Conservation (phyloP, 805 yeast species). For the baker's yeast (Saccharomyces cerevisiae) region DNA sequence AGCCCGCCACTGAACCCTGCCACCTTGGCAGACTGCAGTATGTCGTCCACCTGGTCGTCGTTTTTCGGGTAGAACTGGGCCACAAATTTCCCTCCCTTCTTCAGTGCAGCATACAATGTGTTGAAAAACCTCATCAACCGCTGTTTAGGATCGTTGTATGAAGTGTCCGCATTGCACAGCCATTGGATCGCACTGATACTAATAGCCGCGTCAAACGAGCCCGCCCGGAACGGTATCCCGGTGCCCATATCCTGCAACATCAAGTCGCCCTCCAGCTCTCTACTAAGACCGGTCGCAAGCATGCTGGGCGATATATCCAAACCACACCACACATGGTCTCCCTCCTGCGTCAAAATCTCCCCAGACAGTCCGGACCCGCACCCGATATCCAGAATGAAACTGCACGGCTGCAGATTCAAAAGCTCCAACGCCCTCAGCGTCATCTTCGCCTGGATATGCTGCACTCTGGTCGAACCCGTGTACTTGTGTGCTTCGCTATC, state of each 20-base stretch:
- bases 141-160: conserved; percentile 72
- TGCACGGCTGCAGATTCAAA: conserved; percentile 58
- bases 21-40: conserved; percentile 76
- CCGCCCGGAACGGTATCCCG: conserved; percentile 93
- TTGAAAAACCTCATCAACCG: conserved; percentile 78
- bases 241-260: conserved; percentile 87
- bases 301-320: conserved; percentile 94
- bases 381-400: conserved; percentile 81
- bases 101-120: conserved; percentile 75
- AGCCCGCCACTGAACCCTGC: conserved; percentile 96
- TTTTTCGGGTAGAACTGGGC: conserved; percentile 95
- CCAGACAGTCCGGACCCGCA: conserved; percentile 97
- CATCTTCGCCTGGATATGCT: conserved; percentile 97
- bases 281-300: conserved; percentile 88
- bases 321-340: conserved; percentile 81
- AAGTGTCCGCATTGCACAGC: conserved; percentile 92
- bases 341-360: conserved; percentile 87
- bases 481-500: conserved; percentile 85
- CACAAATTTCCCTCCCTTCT: conserved; percentile 92
- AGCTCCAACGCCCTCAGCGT: conserved; percentile 87
- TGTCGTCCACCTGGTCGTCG: conserved; percentile 73
- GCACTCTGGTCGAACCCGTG: conserved; percentile 91
- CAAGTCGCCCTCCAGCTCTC: conserved; percentile 90
- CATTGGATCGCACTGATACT: conserved; percentile 94
- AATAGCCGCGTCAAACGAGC: conserved; percentile 93